These are phyloP conservation scores for Iris pallida DNA, from an alignment of 116 monocot genomes.

Conservation along the genomic window DNA sequence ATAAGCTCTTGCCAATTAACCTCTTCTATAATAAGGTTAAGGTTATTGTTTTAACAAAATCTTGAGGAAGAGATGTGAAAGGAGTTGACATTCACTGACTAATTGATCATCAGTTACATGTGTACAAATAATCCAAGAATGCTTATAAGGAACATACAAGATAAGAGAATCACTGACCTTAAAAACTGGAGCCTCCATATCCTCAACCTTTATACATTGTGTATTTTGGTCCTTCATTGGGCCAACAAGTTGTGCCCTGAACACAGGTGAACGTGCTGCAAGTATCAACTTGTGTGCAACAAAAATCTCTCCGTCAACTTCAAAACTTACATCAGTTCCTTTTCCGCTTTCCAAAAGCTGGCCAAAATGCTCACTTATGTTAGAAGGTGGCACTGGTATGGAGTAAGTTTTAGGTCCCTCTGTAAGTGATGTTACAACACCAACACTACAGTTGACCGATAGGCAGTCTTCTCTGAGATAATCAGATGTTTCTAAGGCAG, in stretches of 20 bases:
- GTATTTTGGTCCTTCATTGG: conserved; percentile 40
- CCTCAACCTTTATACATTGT: conserved; percentile 43
- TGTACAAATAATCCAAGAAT: neutral
- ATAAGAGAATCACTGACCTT: conserved; percentile 27
- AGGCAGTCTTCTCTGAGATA: conserved; percentile 58
- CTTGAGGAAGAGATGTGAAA: no score
- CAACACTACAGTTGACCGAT: conserved; percentile 42
- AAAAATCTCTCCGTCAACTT: conserved; percentile 50
- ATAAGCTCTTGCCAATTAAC: no score
- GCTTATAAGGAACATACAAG: neutral
- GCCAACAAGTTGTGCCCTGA: conserved; percentile 57
- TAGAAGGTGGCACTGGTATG: conserved; percentile 34
- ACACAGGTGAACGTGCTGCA: conserved; percentile 52
- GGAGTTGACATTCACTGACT: no score
- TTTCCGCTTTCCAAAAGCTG: conserved; percentile 37
- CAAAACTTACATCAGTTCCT: conserved; percentile 44
- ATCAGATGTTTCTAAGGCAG: conserved; percentile 47
- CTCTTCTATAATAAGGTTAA: no score
- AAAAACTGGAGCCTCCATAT: conserved; percentile 62
- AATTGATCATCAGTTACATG: no score
- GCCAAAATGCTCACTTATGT: conserved; percentile 42
- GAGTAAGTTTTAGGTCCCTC: conserved; percentile 32
- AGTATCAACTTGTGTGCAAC: conserved; percentile 48
- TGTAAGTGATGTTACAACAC: conserved; percentile 44
- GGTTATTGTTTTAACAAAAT: no score